Evolutionary conservation across 2,329 filamentous ascomycete genomes (phyloP).

Genomic region (Fusarium sp.): DNA sequence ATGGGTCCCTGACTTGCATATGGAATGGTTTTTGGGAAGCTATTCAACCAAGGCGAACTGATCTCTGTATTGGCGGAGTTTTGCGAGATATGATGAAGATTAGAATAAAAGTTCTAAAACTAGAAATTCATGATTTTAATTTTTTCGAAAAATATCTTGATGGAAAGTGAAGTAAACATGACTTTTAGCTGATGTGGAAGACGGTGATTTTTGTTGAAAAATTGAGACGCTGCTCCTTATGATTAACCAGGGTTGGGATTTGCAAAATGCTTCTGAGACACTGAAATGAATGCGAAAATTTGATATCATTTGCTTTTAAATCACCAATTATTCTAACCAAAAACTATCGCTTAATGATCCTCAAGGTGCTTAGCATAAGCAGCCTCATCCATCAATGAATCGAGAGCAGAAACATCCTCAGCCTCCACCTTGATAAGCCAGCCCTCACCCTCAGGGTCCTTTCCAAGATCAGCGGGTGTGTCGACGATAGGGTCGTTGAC

Average conservation of each 20-base stretch:
- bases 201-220: neutral
- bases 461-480: constrained; percentile 65
- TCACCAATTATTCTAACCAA: constrained; percentile 23
- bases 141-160: neutral
- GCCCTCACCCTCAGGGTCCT: constrained; percentile 79
- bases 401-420: constrained; percentile 65
- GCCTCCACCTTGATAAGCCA: constrained; percentile 88
- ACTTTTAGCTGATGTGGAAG: neutral
- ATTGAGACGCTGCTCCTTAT: neutral
- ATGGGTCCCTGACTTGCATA: constrained; percentile 27
- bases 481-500: constrained; percentile 65
- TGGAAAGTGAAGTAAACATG: neutral
- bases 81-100: constrained; percentile 20
- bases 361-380: constrained; percentile 64
- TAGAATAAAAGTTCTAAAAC: constrained; percentile 27
- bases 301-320: constrained; percentile 39
- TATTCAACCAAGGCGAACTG: constrained; percentile 41
- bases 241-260: too few species aligned
- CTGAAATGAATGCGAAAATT: neutral
- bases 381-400: constrained; percentile 76
- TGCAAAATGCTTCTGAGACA: neutral
- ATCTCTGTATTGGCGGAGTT: constrained; percentile 35
- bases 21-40: constrained; percentile 33
- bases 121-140: constrained; percentile 13
- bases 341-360: constrained; percentile 24